A percentile compares a stretch with the other conserved stretches of the same genome.
phyloP scores from a whole-genome alignment of 2,329 filamentous ascomycete species.

The Diaporthe sp. region DNA sequence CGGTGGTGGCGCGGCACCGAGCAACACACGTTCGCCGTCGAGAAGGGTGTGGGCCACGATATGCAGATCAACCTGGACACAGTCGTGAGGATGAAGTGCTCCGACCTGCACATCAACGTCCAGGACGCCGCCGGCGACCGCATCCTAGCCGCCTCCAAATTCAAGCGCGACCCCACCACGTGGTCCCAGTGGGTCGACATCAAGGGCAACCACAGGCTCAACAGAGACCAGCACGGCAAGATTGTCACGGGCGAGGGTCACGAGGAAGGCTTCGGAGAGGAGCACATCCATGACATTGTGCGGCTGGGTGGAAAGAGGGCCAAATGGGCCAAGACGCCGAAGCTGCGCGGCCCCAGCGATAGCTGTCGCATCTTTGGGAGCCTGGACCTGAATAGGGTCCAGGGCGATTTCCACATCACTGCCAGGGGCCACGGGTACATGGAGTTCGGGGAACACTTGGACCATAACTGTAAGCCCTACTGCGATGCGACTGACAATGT shows the following conservation, averaged over 20 bases:
- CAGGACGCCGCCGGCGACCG: slow-evolving; percentile 95
- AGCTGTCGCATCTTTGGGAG: slow-evolving; percentile 92
- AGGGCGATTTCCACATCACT: slow-evolving; percentile 98
- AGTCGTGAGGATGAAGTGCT: slow-evolving; percentile 89
- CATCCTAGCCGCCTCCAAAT: slow-evolving; percentile 81
- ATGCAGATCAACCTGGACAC: slow-evolving; percentile 96
- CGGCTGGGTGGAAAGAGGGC: slow-evolving; percentile 72
- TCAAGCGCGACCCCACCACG: slow-evolving; percentile 80
- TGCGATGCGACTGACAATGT: not conserved
- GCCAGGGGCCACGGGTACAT: slow-evolving; percentile 95
- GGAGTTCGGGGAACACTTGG: slow-evolving; percentile 81
- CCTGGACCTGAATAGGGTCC: slow-evolving; percentile 93
- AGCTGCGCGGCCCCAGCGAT: slow-evolving; percentile 68
- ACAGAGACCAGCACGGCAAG: slow-evolving; percentile 64
- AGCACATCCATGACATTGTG: slow-evolving; percentile 93
- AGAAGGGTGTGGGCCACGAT: slow-evolving; percentile 87
- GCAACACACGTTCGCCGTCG: slow-evolving; percentile 90
- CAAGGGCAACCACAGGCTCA: slow-evolving; percentile 72
- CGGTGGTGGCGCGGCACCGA: slow-evolving; percentile 89
- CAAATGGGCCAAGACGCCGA: slow-evolving; percentile 81
- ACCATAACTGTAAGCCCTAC: slow-evolving; percentile 77
- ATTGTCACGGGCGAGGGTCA: slow-evolving; percentile 66
- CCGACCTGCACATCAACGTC: slow-evolving; percentile 93
- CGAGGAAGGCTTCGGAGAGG: slow-evolving; percentile 78
- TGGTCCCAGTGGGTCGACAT: slow-evolving; percentile 86